Percentiles rank a stretch among this genome's conserved stretches.
These are phyloP conservation scores for Zoysia japonica DNA, from an alignment of 176 grass and related monocot species.

Conservation along the genomic window DNA sequence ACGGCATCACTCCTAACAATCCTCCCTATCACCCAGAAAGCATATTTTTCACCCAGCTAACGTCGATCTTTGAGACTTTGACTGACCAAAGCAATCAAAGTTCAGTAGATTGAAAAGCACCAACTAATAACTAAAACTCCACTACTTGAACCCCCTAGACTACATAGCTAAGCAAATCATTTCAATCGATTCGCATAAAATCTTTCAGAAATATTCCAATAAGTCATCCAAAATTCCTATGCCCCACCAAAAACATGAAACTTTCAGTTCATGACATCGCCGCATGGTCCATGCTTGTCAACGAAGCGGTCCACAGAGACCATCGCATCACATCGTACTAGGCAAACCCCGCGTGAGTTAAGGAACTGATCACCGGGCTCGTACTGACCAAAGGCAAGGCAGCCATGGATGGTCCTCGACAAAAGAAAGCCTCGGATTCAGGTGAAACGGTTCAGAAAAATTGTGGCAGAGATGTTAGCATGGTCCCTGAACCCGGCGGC, in stretches of 20 bases:
- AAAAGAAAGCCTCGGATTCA: slow-evolving; percentile 15
- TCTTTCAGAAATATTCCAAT: slow-evolving; percentile 41
- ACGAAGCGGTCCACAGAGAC: slow-evolving; percentile 30
- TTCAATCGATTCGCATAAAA: slow-evolving; percentile 31
- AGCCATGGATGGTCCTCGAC: slow-evolving; percentile 22
- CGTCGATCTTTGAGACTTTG: slow-evolving; percentile 28
- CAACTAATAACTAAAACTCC: background rate
- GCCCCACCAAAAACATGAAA: slow-evolving; percentile 19
- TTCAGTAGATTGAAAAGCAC: background rate
- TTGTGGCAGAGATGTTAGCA: background rate
- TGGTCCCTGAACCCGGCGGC: slow-evolving; percentile 13
- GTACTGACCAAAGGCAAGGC: background rate
- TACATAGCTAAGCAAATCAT: slow-evolving; percentile 18
- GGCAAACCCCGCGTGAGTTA: slow-evolving; percentile 15
- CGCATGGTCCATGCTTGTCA: slow-evolving; percentile 23
- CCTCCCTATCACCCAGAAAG: background rate
- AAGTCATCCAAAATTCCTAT: slow-evolving; percentile 23
- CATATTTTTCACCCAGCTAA: background rate
- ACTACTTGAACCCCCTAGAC: slow-evolving; percentile 4
- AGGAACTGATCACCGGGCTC: background rate
- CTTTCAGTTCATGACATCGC: slow-evolving; percentile 40
- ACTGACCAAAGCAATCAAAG: slow-evolving; percentile 31
- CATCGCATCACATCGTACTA: slow-evolving; percentile 37
- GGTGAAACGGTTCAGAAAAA: slow-evolving; percentile 21
- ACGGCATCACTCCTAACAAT: background rate